Percentiles rank a stretch among this genome's conserved stretches.
These are phyloP conservation scores for Triangularia setosa DNA, from an alignment of 2,329 filamentous ascomycete genomes.

Conservation along the genomic window DNA sequence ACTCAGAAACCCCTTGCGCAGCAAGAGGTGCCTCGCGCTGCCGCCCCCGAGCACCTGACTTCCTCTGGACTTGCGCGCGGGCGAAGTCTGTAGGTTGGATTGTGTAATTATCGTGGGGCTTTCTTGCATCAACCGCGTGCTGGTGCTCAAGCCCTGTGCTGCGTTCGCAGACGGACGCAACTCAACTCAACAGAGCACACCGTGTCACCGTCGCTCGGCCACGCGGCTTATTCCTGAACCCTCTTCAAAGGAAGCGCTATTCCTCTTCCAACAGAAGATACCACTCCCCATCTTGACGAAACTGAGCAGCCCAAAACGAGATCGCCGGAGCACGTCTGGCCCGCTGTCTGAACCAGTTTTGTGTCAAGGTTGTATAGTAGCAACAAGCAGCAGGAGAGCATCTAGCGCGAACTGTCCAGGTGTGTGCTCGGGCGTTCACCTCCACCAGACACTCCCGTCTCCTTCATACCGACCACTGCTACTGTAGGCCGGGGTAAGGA, in stretches of 20 bases:
- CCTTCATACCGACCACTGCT: conserved; percentile 1
- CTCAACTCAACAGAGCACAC: conserved; percentile 7
- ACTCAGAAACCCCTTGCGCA: not conserved
- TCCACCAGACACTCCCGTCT: conserved; percentile 5
- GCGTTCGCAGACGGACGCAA: conserved; percentile 13
- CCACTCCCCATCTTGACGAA: conserved; percentile 2
- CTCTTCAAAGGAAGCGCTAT: not conserved
- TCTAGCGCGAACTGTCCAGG: not conserved
- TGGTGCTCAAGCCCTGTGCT: conserved; percentile 3
- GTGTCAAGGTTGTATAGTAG: conserved; percentile 2
- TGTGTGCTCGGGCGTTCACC: conserved; percentile 15
- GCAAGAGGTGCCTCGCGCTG: not conserved
- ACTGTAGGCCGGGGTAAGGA: conserved; percentile 11
- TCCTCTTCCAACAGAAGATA: not conserved
- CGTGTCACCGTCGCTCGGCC: conserved; percentile 1
- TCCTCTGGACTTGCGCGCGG: conserved; percentile 6
- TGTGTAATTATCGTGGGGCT: conserved; percentile 16
- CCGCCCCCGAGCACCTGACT: conserved; percentile 15
- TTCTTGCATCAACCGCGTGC: conserved; percentile 11
- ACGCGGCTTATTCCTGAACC: not conserved
- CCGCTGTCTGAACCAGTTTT: not conserved
- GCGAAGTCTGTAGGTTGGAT: conserved; percentile 18
- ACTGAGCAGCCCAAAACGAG: conserved; percentile 5
- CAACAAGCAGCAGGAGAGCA: conserved; percentile 1
- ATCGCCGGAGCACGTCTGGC: conserved; percentile 4